Evolutionary conservation across 2,329 filamentous ascomycete species (phyloP).

Genomic region (Aspergillus sp.): DNA sequence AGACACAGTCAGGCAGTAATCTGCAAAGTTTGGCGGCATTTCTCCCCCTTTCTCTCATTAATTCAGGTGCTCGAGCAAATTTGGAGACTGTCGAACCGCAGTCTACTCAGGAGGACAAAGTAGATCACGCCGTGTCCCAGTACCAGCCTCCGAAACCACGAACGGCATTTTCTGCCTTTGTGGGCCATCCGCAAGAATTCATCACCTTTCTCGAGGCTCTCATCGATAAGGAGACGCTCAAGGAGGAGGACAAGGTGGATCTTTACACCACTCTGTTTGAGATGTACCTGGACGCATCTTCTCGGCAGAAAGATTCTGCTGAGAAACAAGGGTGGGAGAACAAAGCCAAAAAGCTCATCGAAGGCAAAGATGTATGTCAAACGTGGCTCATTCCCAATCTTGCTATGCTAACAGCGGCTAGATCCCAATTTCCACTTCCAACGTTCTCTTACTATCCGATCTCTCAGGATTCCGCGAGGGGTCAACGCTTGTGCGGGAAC

Average conservation of each 20-base stretch:
- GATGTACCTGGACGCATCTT: conserved; percentile 92
- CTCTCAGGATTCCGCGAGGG: conserved; percentile 87
- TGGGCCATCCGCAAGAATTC: conserved; percentile 89
- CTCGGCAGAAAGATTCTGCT: conserved; percentile 62
- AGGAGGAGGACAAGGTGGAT: conserved; percentile 73
- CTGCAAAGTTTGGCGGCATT: conserved; percentile 83
- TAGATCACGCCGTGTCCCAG: conserved; percentile 45
- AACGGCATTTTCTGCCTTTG: conserved; percentile 92
- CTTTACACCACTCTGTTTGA: conserved; percentile 95
- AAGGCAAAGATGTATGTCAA: conserved; percentile 64
- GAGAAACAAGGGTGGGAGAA: conserved; percentile 79
- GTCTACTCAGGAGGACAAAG: conserved; percentile 20
- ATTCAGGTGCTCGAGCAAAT: conserved; percentile 51
- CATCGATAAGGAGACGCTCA: conserved; percentile 67
- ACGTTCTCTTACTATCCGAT: conserved; percentile 88
- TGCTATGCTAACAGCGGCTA: conserved; percentile 22
- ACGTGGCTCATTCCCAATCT: background rate
- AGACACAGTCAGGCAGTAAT: conserved; percentile 61
- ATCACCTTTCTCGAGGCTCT: conserved; percentile 90
- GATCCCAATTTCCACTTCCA: conserved; percentile 86
- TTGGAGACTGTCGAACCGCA: conserved; percentile 25
- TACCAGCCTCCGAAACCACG: conserved; percentile 81
- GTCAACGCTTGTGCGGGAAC: conserved; percentile 87
- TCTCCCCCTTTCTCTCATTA: conserved; percentile 83
- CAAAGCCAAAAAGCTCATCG: conserved; percentile 86